Base-by-base conservation (phyloP, 371 early-diverging fungal species). In the Rhizopus stolonifer region DNA sequence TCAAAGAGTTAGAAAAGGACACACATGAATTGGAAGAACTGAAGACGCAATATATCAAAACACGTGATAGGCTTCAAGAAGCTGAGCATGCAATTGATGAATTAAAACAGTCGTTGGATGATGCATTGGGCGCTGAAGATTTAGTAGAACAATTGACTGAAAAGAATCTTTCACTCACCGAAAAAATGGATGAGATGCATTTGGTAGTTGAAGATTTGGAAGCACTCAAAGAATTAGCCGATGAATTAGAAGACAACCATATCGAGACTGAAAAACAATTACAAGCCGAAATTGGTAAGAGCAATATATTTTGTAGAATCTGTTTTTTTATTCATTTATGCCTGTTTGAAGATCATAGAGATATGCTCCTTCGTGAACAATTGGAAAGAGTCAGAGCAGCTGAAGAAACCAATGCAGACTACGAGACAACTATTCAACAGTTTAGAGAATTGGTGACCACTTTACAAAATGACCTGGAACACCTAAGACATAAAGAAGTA, bases 241-340 rank as follows among this genome's bases (percentile, higher is more conserved):
- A 96, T 53, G 94, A 95, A 61, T 69, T 95, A 59, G 95, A 94
- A 65, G 92, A 93, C 57, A 90, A 84, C 46, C 94, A 94, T 56
- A 76, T 88, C 9, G 92, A 93, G 48, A 89, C 87, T 13, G 91
- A 90, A 65, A 87, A 89, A 56, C 88, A 93, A 39, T 74, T 94
- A 25, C 88, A 88, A 59, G 84, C 82, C 3, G 96, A 95, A 56
- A 88, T 94, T 56, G 71, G 69, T 61, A 67, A 42, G 40, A 9
- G 17, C 18, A 1, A 17, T 19, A 7, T 8, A n/a, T n/a, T n/a
- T n/a, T n/a, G n/a, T n/a, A n/a, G n/a, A n/a, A n/a, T n/a, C n/a
- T n/a, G n/a, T n/a, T n/a, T n/a, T n/a, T n/a, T n/a, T n/a, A n/a
- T n/a, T n/a, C n/a, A n/a, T n/a, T n/a, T n/a, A n/a, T n/a, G n/a